Conservation (phyloP, 139 green algal genomes). For the Zygnema circumcarinatum region DNA sequence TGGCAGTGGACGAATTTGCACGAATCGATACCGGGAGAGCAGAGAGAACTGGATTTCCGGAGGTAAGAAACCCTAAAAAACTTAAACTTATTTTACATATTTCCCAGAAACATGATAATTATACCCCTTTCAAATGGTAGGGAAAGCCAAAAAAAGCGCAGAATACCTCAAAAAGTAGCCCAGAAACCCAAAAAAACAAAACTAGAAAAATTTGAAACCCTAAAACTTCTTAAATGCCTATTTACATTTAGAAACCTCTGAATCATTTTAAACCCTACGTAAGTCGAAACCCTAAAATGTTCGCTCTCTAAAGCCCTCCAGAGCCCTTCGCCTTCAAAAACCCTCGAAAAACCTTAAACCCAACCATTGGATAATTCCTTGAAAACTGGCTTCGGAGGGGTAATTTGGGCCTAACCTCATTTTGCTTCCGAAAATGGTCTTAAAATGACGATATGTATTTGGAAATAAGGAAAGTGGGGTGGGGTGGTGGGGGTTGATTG, state of each 20-base stretch:
- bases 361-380: too few relatives aligned
- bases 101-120: neutral
- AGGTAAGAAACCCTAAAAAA: slow-evolving; percentile 54
- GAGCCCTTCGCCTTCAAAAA: too few relatives aligned
- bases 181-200: neutral
- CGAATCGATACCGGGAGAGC: neutral
- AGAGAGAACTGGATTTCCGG: slow-evolving; percentile 67
- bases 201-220: neutral
- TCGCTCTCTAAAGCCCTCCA: too few relatives aligned
- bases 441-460: neutral
- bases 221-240: too few relatives aligned
- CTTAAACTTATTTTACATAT: neutral
- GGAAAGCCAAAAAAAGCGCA: neutral
- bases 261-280: too few relatives aligned
- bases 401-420: neutral
- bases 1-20: slow-evolving; percentile 18
- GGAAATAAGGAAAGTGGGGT: neutral
- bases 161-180: neutral
- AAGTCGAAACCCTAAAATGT: too few relatives aligned
- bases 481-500: neutral
- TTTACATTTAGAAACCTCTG: too few relatives aligned
- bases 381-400: neutral
- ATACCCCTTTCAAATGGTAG: neutral
- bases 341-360: too few relatives aligned
- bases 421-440: neutral